These are phyloP conservation scores for Paraphaeosphaeria sporulosa DNA, from an alignment of 2,329 filamentous ascomycete genomes.

Conservation along the genomic window DNA sequence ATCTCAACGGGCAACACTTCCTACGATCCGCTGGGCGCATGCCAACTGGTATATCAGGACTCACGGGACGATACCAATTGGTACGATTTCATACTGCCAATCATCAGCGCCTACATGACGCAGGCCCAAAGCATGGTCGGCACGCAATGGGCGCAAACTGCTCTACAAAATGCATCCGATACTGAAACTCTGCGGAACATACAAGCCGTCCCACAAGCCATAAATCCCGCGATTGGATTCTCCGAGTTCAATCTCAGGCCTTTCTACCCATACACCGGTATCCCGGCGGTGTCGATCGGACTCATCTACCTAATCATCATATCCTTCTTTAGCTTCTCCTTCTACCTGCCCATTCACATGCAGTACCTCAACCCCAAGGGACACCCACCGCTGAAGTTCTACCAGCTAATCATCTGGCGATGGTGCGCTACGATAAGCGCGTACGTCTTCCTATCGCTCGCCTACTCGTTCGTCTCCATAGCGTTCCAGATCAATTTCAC, in stretches of 20 bases:
- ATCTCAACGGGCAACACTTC: slow-evolving; percentile 62
- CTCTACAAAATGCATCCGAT: slow-evolving; percentile 53
- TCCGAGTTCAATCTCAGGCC: slow-evolving; percentile 65
- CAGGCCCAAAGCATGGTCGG: slow-evolving; percentile 60
- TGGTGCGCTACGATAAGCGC: slow-evolving; percentile 63
- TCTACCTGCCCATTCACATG: slow-evolving; percentile 70
- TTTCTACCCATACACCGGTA: slow-evolving; percentile 62
- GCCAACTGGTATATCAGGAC: slow-evolving; percentile 64
- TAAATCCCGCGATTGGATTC: slow-evolving; percentile 65
- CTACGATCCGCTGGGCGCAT: slow-evolving; percentile 67
- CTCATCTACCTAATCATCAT: slow-evolving; percentile 73
- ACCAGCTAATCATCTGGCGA: slow-evolving; percentile 66
- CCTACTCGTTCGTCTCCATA: slow-evolving; percentile 69
- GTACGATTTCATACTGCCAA: slow-evolving; percentile 62
- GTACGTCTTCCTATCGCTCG: slow-evolving; percentile 69
- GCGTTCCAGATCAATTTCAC: slow-evolving; percentile 69
- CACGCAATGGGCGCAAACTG: slow-evolving; percentile 51
- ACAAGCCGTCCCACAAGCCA: slow-evolving; percentile 58
- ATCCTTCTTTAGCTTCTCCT: slow-evolving; percentile 71
- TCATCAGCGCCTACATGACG: slow-evolving; percentile 57
- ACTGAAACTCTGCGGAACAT: slow-evolving; percentile 53
- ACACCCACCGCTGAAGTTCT: slow-evolving; percentile 66
- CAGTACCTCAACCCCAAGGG: slow-evolving; percentile 63
- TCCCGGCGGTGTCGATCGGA: slow-evolving; percentile 67
- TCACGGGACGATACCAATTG: slow-evolving; percentile 65